Evolutionary conservation across 2,329 filamentous ascomycete species (phyloP), one percentile per base, ranked within the genome.

Genomic region (Gaeumannomyces tritici): DNA sequence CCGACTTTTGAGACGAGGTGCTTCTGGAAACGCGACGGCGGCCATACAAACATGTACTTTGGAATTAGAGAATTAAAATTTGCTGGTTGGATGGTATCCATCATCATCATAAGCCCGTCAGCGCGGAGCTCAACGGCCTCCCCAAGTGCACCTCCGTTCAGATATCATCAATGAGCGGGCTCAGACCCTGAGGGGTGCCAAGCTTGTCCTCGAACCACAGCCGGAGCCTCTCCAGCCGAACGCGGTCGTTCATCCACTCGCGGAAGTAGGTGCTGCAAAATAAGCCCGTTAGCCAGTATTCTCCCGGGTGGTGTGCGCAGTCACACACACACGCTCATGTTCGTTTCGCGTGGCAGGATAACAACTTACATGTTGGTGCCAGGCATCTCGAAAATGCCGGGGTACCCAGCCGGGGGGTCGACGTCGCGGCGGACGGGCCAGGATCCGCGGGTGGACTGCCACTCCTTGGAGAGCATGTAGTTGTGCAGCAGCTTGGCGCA

Each of bases 401-500:
- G 65, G 27, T 69, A 71, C 1, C 70, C 73, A 0, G 62, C 60
- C 0, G 75, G 72, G 0, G 70, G 57, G 1, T 66, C 59, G 1
- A 76, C 63, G 64, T 79, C 77, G 4, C 63, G 64, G 4, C 75
- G 71, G 0, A 75, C 72, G 21, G 72, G 73, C 76, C 75, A 65
- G 47, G 47, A 55, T 5, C 57, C 61, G 1, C 54, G n/a, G 33
- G 54, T 28, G 1, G 28, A 61, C 67, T 80, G 77, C 59, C 65
- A 74, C 62, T 79, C 78, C 2, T 70, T 63, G 62, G 73, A 78
- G 15, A 82, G 68, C 8, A 83, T 64, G 66, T 70, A 83, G 67
- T 74, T 78, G 66, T 79, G 74, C 13, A 83, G 73, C 29, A 83
- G 70, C 70, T 82, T 83, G 29, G 81, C 78, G 35, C 74, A 74